Evolutionary conservation across 2,329 filamentous ascomycete genomes (phyloP).

Genomic region (Alternaria consortialis): DNA sequence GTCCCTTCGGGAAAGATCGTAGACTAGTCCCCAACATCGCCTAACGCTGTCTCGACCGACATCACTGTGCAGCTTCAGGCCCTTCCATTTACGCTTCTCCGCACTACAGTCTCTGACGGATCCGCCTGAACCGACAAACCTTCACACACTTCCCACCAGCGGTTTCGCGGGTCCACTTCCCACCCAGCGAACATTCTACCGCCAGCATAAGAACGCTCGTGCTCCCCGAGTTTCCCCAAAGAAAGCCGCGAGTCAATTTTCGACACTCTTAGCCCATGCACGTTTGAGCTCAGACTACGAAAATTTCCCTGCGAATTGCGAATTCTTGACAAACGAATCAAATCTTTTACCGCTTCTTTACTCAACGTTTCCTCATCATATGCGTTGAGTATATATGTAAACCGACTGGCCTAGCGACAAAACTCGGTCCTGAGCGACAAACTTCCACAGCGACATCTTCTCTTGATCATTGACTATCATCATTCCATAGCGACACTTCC

Average conservation of each 20-base stretch:
- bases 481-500: conserved; percentile 28
- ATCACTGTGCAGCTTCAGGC: conserved; percentile 29
- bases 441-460: conserved; percentile 23
- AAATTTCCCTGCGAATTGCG: conserved; percentile 26
- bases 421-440: conserved; percentile 25
- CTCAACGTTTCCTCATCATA: conserved; percentile 12
- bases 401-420: conserved; percentile 19
- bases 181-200: conserved; percentile 18
- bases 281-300: conserved; percentile 23
- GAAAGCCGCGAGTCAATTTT: conserved; percentile 20
- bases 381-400: conserved; percentile 33
- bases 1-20: conserved; percentile 16
- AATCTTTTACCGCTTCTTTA: conserved; percentile 23
- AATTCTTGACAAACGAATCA: conserved; percentile 30
- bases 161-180: conserved; percentile 17
- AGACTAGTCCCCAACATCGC: conserved; percentile 9
- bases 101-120: conserved; percentile 23
- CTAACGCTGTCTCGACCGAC: conserved; percentile 21
- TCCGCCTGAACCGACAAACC: conserved; percentile 23
- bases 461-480: conserved; percentile 13
- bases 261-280: conserved; percentile 15
- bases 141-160: conserved; percentile 13
- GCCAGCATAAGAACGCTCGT: conserved; percentile 35
- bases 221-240: conserved; percentile 26
- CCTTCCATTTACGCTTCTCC: conserved; percentile 28